Base-by-base conservation (phyloP, 257 asterid genomes). In the Striga asiatica region DNA sequence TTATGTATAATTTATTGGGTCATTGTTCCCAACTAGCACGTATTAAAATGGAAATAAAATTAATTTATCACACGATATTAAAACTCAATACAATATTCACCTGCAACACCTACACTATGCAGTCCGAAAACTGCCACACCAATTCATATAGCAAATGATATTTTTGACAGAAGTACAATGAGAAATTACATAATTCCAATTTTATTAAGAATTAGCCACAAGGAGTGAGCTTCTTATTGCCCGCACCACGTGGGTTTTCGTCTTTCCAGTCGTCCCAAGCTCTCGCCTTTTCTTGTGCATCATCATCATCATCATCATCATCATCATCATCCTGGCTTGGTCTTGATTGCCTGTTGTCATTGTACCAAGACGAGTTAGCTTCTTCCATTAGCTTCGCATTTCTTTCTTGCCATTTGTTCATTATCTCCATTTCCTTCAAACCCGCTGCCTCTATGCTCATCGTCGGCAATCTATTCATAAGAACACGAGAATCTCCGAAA, bases 371-470 rank as follows among this genome's bases (percentile, higher is more conserved):
- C 4, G 95, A 74, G 80, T 79, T 92, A 23, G 97, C 97, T 75
- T 92, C 97, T 78, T 92, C 95, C 74, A 92, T 80, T 35, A 83
- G 70, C 81, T 81, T 78, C 21, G 13, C 68, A 48, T 66, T 92
- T 37, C 7, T 73, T 67, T 92, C 99, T 67, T 82, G 94, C 99
- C 99, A 92, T 14, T 61, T 79, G 56, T 84, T 92, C 99, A 92
- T 92, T 23, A 84, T 92, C 65, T 92, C 88, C 99, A 92, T 92
- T 80, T 92, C 99, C 73, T 58, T 88, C 14, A 92, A 56, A 13
- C 99, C 99, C 38, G 99, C 99, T 76, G 88, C 99, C 76, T 92
- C 98, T 6, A 92, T 92, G 82, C 98, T 92, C 95, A 92, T 84
- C 8, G 98, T 92, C 20, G 98, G 95, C 61, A 91, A 29, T 56